Base-by-base conservation (phyloP, 768 basidiomycete species). In the Kockovaella imperatae region DNA sequence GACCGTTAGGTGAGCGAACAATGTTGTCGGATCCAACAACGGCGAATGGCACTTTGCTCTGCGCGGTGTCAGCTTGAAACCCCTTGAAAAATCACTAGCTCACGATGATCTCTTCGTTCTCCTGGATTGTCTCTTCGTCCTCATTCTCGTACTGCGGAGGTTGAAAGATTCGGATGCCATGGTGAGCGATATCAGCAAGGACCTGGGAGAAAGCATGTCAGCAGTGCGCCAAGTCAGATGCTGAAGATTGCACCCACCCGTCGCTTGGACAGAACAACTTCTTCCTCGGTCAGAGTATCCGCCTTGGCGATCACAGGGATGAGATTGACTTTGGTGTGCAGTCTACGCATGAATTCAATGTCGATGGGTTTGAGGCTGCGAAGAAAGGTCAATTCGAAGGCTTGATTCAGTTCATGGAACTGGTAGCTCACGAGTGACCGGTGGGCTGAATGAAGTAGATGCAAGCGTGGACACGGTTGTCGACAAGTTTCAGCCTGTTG, bases 381-480 rank as follows among this genome's bases (percentile, higher is more conserved):
- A 30, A 40, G 29, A 38, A 4, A 43, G 35, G 21, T 42, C 1
- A 29, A 23, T 18, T 13, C 23, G 17, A 41, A 6, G 18, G 20
- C 18, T 35, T 24, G 20, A 5, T 15, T 50, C 38, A 40, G 4
- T 11, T 13, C 11, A 5, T 23, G 13, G 8, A 25, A 3, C 10
- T 25, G 32, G 3, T 24, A 28, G 75, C 88, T 75, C 71, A 95
- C 88, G 91, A 83, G 72, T 99, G 95, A 52, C 95, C 93, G 1
- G 93, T 97, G 29, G 95, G 89, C 68, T 97, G 90, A 58, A 99
- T 91, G 72, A 99, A 99, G 77, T 99, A 99, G 49, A 99, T 78
- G 73, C 95, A 97, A 14, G 95, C 95, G 70, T 99, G 95, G 34
- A 99, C 86, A 39, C 95, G 84, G 75, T 96, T 96, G 76, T 99